Evolutionary conservation across 1,139 yeast species (phyloP).

Genomic region (Taphrina flavorubra): DNA sequence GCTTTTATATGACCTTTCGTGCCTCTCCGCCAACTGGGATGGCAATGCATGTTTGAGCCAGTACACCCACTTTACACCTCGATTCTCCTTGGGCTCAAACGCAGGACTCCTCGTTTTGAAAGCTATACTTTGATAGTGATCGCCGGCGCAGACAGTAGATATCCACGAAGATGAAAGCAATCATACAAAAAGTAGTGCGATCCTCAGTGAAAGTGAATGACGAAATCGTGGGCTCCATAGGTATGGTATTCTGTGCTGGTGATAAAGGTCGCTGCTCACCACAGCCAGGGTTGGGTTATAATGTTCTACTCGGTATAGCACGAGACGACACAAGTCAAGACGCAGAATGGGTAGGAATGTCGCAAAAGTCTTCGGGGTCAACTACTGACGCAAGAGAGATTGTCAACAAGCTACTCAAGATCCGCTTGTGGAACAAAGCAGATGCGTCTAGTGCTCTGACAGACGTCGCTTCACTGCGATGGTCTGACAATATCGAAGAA

Average conservation of each 20-base stretch:
- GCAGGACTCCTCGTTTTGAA: too few species aligned
- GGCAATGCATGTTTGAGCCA: too few species aligned
- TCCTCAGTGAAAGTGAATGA: constrained; percentile 24
- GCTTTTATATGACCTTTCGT: not conserved
- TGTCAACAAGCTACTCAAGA: constrained; percentile 33
- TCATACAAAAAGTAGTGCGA: constrained; percentile 32
- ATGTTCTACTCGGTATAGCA: constrained; percentile 31
- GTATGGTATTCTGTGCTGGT: not conserved
- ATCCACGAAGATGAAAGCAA: constrained; percentile 17
- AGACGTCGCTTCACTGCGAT: constrained; percentile 3
- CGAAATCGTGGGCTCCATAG: constrained; percentile 29
- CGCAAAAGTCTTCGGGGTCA: too few species aligned
- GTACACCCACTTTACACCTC: too few species aligned
- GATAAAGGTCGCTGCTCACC: too few species aligned
- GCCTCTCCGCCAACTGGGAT: too few species aligned
- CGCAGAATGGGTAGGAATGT: constrained; percentile 18
- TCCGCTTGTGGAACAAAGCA: constrained; percentile 28
- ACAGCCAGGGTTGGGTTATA: constrained; percentile 11
- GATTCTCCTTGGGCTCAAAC: too few species aligned
- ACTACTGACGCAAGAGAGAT: not conserved
- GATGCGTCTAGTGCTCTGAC: not conserved
- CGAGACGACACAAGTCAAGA: constrained; percentile 22
- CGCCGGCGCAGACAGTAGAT: too few species aligned
- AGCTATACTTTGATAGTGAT: too few species aligned
- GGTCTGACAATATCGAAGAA: constrained; percentile 31